phyloP scores from a whole-genome alignment of 1,284 basidiomycete species.

The Cutaneotrichosporon sp. region DNA sequence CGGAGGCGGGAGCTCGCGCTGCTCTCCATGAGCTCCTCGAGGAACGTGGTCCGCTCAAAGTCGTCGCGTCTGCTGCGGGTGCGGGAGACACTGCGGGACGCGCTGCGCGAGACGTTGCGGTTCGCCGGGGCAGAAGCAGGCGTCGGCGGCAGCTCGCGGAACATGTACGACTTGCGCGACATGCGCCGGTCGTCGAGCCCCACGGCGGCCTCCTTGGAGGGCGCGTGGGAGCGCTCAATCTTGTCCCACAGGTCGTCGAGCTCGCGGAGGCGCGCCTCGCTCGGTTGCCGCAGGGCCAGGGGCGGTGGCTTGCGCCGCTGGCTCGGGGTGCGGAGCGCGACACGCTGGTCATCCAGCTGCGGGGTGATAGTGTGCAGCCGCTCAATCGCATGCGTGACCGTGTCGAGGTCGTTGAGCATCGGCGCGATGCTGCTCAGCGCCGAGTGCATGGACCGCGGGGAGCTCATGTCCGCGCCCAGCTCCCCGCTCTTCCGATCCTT shows the following conservation, averaged over 20 bases:
- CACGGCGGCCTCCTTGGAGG: neutral
- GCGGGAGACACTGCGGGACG: neutral
- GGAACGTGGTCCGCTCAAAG: conserved; percentile 10
- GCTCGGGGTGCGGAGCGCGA: conserved; percentile 63
- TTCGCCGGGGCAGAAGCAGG: neutral
- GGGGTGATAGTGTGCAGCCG: conserved; percentile 77
- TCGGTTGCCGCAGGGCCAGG: conserved; percentile 18
- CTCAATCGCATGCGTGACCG: conserved; percentile 80
- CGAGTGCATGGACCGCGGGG: neutral
- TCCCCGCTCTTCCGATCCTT: conserved; percentile 7
- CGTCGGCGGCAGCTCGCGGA: neutral
- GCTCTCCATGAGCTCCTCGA: conserved; percentile 12
- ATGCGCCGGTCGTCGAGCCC: neutral
- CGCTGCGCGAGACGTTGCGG: neutral
- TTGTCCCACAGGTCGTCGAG: conserved; percentile 43
- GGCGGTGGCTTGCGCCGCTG: neutral
- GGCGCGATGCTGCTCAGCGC: neutral
- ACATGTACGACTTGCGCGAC: conserved; percentile 1
- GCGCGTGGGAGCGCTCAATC: conserved; percentile 32
- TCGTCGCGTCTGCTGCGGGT: conserved; percentile 1
- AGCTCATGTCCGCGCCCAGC: neutral
- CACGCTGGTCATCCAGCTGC: conserved; percentile 80
- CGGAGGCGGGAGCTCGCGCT: conserved; percentile 1
- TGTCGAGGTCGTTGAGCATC: conserved; percentile 65
- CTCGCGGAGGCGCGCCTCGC: conserved; percentile 36